Percentiles rank a stretch among this genome's conserved stretches.
These are phyloP conservation scores for Penicillium sp. DNA, from an alignment of 2,329 filamentous ascomycete genomes.

Conservation along the genomic window DNA sequence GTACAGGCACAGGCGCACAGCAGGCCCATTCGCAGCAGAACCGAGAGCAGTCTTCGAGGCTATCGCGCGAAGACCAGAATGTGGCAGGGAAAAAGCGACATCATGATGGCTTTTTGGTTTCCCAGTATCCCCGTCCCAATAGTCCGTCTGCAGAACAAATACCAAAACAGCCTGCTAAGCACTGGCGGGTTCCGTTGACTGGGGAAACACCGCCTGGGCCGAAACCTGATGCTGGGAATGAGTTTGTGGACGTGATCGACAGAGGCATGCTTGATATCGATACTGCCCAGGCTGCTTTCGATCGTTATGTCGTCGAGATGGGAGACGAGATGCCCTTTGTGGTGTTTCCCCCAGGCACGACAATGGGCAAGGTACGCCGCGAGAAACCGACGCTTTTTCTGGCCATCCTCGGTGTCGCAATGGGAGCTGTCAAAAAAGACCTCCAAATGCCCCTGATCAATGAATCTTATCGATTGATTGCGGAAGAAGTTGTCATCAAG, in stretches of 20 bases:
- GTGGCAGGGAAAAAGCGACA: constrained; percentile 33
- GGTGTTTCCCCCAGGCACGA: constrained; percentile 56
- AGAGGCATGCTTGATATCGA: constrained; percentile 53
- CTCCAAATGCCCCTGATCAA: constrained; percentile 63
- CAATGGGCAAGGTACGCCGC: constrained; percentile 55
- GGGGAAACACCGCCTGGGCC: constrained; percentile 11
- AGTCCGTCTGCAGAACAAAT: constrained; percentile 24
- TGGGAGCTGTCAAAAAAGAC: constrained; percentile 53
- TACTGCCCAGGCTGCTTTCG: constrained; percentile 57
- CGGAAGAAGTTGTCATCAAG: constrained; percentile 70
- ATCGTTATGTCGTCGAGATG: constrained; percentile 56
- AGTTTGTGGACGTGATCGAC: constrained; percentile 51
- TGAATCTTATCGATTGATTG: constrained; percentile 71
- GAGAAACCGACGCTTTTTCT: constrained; percentile 62
- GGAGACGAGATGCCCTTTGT: constrained; percentile 59
- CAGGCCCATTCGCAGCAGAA: constrained; percentile 35
- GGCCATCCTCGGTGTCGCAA: constrained; percentile 56
- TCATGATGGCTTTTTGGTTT: constrained; percentile 27
- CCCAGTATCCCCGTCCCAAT: constrained; percentile 24
- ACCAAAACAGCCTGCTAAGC: constrained; percentile 11
- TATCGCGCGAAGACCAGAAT: constrained; percentile 20
- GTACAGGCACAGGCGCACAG: neutral
- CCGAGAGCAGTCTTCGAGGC: constrained; percentile 32
- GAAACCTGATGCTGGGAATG: constrained; percentile 21
- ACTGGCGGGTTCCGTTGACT: constrained; percentile 24